Base-by-base conservation (phyloP, 768 basidiomycete genomes). In the Neoboletus magnificus region DNA sequence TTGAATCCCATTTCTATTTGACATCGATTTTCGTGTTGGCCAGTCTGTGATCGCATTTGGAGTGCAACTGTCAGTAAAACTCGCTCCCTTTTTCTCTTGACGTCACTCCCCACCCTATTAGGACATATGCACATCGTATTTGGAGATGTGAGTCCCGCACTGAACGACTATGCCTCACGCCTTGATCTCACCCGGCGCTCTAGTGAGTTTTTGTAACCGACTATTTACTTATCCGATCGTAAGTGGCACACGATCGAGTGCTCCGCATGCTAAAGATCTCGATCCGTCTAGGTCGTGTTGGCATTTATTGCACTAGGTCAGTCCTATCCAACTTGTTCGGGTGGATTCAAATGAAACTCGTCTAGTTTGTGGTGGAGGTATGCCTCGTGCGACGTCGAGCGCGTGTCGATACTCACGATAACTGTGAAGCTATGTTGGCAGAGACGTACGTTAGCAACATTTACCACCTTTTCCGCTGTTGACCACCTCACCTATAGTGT, bases 101-200 rank as follows among this genome's bases (percentile, higher is more conserved):
- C 43, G 44, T 51, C 49, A 49, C 50, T 42, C 22, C 23, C 39
- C 23, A 11, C 61, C 29, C 22, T 27, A 51, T 50, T 23, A 73
- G 72, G 63, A 67, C 67, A 57, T 73, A 73, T 56, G 73, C 72
- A 13, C 67, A 73, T 59, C 73, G 72, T 29, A 66, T 73, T 56
- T 73, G 73, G 73, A 72, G 67, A 60, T 50, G 73, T 73, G 52
- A 60, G 73, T 56, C 20, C 53, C 20, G 2, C 12, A 12, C 20
- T 20, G 10, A 48, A 57, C 16, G 37, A 47, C 16, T 11, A 13
- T 32, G 8, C 41, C 42, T 12, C 47, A 16, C 11, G 18, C 30
- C 25, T 47, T 0, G 15, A 58, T 36, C 46, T 57, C 29, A 55
- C 49, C n/a, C 39, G 15, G 20, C 4, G 10, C 15, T 39, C 33